Percentiles rank a stretch among this genome's conserved stretches.
Conservation (phyloP, 306 rosid species). For the Inga leiocalycina region DNA sequence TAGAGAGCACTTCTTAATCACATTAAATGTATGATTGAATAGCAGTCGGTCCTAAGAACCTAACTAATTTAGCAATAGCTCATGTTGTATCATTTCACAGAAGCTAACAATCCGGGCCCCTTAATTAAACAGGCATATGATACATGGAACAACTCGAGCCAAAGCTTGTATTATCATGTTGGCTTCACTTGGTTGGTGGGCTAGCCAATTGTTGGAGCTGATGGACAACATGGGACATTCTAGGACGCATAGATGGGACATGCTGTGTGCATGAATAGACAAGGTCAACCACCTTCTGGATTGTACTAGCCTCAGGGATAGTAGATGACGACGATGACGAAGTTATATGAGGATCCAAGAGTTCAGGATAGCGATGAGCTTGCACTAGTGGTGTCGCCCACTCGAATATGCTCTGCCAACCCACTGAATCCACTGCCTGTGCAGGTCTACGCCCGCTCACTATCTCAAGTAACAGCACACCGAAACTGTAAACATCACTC, state of each 20-base stretch:
- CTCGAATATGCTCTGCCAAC: constrained; percentile 98
- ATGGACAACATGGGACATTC: constrained; percentile 99
- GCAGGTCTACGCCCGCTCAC: constrained; percentile 96
- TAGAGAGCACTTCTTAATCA: constrained; percentile 7
- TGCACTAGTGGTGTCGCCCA: constrained; percentile 98
- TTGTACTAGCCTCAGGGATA: constrained; percentile 72
- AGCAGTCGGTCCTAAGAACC: constrained; percentile 13
- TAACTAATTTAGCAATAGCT: constrained; percentile 11
- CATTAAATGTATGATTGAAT: constrained; percentile 10
- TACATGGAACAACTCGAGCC: neutral
- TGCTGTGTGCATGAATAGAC: constrained; percentile 98
- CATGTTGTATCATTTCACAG: constrained; percentile 5
- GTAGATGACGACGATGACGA: constrained; percentile 55
- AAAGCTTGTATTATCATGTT: constrained; percentile 3
- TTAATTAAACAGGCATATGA: neutral
- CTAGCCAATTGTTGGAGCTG: constrained; percentile 60
- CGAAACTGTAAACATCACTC: constrained; percentile 95
- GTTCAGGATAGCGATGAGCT: constrained; percentile 90
- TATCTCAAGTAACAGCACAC: constrained; percentile 89
- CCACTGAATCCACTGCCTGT: constrained; percentile 91
- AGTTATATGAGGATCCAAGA: constrained; percentile 82
- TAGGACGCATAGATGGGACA: constrained; percentile 96
- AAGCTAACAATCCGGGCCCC: constrained; percentile 22
- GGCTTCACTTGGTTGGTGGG: constrained; percentile 53
- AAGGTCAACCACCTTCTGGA: constrained; percentile 94